Conservation (phyloP, 371 early-diverging fungal species). For the Thermomucor indicae-seudaticae region DNA sequence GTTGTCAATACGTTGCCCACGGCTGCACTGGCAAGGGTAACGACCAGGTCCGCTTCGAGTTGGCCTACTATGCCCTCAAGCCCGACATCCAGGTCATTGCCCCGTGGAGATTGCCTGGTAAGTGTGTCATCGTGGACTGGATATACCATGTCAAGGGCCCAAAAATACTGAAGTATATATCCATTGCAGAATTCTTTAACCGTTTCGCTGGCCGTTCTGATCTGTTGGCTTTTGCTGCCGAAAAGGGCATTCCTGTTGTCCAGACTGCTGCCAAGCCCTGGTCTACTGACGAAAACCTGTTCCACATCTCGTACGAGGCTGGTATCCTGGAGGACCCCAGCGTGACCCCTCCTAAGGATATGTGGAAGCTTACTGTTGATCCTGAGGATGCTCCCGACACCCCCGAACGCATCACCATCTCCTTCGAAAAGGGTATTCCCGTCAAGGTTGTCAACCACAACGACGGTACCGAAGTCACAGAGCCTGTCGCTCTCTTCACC, state of each 20-base stretch:
- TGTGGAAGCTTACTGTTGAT: conserved; percentile 97
- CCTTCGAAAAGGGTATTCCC: conserved; percentile 87
- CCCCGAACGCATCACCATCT: conserved; percentile 91
- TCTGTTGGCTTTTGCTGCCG: conserved; percentile 87
- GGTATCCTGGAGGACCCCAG: conserved; percentile 95
- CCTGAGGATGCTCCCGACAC: conserved; percentile 93
- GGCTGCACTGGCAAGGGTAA: conserved; percentile 99
- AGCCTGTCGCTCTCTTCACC: conserved; percentile 83
- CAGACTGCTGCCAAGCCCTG: conserved; percentile 97
- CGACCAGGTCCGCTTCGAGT: conserved; percentile 98
- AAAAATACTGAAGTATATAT: not conserved
- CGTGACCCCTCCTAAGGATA: conserved; percentile 91
- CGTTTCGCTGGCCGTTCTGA: conserved; percentile 93
- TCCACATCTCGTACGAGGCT: conserved; percentile 97
- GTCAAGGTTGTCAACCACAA: conserved; percentile 81
- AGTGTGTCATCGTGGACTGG: conserved; percentile 19
- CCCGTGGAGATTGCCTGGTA: conserved; percentile 91
- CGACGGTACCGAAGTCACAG: conserved; percentile 64
- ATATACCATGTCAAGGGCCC: not conserved
- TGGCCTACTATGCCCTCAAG: conserved; percentile 94
- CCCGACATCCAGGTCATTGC: conserved; percentile 94
- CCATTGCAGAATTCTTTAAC: conserved; percentile 75
- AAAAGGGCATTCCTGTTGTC: conserved; percentile 90
- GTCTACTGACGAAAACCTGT: conserved; percentile 98
- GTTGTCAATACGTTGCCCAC: conserved; percentile 92